phyloP scores from a whole-genome alignment of 768 basidiomycete species.

The Stropharia rugosoannulata region DNA sequence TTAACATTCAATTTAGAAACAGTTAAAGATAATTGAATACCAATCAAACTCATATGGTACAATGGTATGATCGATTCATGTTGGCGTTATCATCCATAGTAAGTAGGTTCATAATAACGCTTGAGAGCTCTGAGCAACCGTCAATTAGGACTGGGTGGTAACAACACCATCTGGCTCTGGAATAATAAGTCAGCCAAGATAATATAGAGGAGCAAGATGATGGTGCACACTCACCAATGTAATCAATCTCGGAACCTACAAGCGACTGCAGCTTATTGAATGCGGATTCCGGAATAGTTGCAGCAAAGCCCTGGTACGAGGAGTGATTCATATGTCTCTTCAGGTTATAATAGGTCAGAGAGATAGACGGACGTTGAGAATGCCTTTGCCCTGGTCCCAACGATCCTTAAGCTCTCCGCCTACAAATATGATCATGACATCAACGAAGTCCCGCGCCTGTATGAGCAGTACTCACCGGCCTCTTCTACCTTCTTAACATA shows the following conservation, averaged over 20 bases:
- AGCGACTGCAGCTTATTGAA: constrained; percentile 13
- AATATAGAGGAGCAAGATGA: not conserved
- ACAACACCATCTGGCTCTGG: constrained; percentile 22
- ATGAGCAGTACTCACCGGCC: constrained; percentile 2
- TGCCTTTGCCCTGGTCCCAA: constrained; percentile 13
- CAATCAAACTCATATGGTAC: no score
- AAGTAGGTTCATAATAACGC: no score
- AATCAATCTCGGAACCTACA: constrained; percentile 9
- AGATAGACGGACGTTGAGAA: constrained; percentile 15
- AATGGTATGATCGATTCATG: no score
- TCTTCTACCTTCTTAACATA: constrained; percentile 12
- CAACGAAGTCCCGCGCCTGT: not conserved
- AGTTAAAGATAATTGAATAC: no score
- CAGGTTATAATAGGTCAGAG: not conserved
- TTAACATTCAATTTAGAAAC: no score
- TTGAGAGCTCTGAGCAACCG: not conserved
- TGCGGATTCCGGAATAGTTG: constrained; percentile 16
- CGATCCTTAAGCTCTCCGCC: constrained; percentile 15
- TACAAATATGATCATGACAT: not conserved
- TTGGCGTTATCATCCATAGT: no score
- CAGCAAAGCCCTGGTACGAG: constrained; percentile 18
- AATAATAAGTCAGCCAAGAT: not conserved
- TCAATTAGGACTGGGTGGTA: constrained; percentile 19
- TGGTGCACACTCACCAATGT: constrained; percentile 15
- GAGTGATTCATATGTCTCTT: not conserved